A percentile compares a stretch with the other conserved stretches of the same genome.
Evolutionary conservation across 306 rosid genomes (phyloP).

Genomic region (Sechiopsis laciniata): DNA sequence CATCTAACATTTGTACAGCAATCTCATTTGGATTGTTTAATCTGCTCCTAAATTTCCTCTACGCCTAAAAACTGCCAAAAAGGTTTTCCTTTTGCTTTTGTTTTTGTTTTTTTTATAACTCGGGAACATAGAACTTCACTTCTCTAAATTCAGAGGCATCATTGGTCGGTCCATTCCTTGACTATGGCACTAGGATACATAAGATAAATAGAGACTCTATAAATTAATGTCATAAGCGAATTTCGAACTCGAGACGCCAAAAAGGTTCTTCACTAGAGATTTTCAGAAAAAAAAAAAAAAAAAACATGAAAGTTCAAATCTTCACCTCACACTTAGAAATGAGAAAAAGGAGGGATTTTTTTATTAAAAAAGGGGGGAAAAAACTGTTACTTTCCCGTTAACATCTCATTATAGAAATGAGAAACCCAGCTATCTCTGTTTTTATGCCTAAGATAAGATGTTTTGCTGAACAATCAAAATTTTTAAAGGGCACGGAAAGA

Average conservation of each 20-base stretch:
- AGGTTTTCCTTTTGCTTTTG: too few species aligned
- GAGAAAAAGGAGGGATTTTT: background rate
- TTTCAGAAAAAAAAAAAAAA: too few species aligned
- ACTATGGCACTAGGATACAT: too few species aligned
- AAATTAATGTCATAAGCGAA: too few species aligned
- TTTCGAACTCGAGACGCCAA: too few species aligned
- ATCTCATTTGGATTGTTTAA: background rate
- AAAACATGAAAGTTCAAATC: background rate
- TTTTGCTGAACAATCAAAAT: background rate
- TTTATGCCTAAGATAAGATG: background rate
- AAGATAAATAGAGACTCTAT: too few species aligned
- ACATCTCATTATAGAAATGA: background rate
- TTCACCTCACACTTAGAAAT: background rate
- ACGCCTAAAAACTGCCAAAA: background rate
- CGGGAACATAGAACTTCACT: too few species aligned
- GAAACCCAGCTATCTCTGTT: background rate
- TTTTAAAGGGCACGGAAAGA: background rate
- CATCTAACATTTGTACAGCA: background rate
- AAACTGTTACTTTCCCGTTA: background rate
- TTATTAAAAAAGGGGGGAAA: too few species aligned
- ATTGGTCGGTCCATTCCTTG: too few species aligned
- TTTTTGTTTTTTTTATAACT: too few species aligned
- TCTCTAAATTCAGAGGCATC: too few species aligned
- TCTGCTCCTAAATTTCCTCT: background rate
- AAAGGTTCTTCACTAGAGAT: background rate